Evolutionary conservation across 495 filamentous ascomycete genomes (phyloP).

Genomic region (Lasiosphaeriaceae sp.): DNA sequence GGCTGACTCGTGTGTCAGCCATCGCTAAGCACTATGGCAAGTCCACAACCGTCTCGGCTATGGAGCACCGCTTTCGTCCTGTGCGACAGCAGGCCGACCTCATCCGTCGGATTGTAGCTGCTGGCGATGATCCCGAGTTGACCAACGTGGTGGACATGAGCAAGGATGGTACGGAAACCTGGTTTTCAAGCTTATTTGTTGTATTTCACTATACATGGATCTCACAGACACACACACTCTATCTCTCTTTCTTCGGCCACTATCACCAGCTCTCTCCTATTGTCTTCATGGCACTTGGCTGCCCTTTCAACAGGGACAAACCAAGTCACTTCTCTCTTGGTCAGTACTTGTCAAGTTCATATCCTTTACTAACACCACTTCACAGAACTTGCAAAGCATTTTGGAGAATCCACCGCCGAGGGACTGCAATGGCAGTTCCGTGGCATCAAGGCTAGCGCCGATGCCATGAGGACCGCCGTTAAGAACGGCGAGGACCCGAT

Average conservation of each 20-base stretch:
- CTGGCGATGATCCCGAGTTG: constrained; percentile 25
- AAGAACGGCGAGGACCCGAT: constrained; percentile 26
- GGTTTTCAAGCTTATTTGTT: background rate
- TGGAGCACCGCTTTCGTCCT: constrained; percentile 45
- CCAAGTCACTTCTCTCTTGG: too few relatives aligned
- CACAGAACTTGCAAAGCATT: constrained; percentile 42
- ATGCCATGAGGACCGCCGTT: constrained; percentile 33
- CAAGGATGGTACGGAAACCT: constrained; percentile 9
- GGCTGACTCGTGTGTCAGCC: constrained; percentile 21
- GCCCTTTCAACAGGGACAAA: too few relatives aligned
- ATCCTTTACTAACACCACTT: too few relatives aligned
- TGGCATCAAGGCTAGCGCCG: constrained; percentile 37
- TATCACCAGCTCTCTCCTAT: too few relatives aligned
- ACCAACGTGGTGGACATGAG: constrained; percentile 1
- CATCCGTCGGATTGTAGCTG: constrained; percentile 49
- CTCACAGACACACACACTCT: background rate
- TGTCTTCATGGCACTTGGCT: too few relatives aligned
- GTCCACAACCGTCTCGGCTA: constrained; percentile 28
- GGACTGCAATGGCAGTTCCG: constrained; percentile 49
- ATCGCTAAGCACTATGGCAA: constrained; percentile 30
- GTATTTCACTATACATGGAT: background rate
- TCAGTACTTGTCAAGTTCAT: too few relatives aligned
- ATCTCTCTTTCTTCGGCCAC: too few relatives aligned
- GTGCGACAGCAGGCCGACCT: constrained; percentile 32
- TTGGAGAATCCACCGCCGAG: constrained; percentile 37